Conservation (phyloP, 2,329 filamentous ascomycete species). For the Cladosporium halotolerans region DNA sequence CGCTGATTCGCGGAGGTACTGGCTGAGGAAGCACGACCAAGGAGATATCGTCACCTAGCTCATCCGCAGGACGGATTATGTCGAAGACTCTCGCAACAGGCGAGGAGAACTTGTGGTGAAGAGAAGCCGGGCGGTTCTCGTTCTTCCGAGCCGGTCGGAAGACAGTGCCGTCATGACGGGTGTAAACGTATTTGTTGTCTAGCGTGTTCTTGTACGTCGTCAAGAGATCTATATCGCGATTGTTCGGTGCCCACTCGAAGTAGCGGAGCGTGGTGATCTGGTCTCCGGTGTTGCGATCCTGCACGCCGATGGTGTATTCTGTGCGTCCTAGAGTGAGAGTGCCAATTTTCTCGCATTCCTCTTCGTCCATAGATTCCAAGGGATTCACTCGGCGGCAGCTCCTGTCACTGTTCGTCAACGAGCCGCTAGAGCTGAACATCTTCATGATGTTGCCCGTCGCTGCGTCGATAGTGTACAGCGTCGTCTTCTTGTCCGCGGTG, state of each 20-base stretch:
- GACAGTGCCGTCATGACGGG: slow-evolving; percentile 75
- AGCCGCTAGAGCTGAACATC: slow-evolving; percentile 72
- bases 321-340: slow-evolving; percentile 78
- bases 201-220: slow-evolving; percentile 73
- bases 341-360: slow-evolving; percentile 70
- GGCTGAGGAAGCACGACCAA: slow-evolving; percentile 85
- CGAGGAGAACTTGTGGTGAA: slow-evolving; percentile 27
- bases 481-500: slow-evolving; percentile 84
- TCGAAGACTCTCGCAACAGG: slow-evolving; percentile 29
- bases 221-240: slow-evolving; percentile 78
- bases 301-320: slow-evolving; percentile 84
- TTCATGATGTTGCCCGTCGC: slow-evolving; percentile 75
- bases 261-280: slow-evolving; percentile 85
- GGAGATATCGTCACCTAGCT: slow-evolving; percentile 60
- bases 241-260: slow-evolving; percentile 92
- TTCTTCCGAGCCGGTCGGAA: slow-evolving; percentile 38
- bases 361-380: slow-evolving; percentile 50
- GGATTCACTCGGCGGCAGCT: slow-evolving; percentile 68
- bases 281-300: slow-evolving; percentile 64
- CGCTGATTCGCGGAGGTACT: slow-evolving; percentile 48
- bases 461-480: slow-evolving; percentile 82
- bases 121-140: slow-evolving; percentile 16
- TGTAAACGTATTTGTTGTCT: slow-evolving; percentile 85
- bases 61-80: slow-evolving; percentile 50
- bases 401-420: slow-evolving; percentile 58